Evolutionary conservation across 2,329 filamentous ascomycete species (phyloP).

Genomic region (Calonectria pauciramosa): DNA sequence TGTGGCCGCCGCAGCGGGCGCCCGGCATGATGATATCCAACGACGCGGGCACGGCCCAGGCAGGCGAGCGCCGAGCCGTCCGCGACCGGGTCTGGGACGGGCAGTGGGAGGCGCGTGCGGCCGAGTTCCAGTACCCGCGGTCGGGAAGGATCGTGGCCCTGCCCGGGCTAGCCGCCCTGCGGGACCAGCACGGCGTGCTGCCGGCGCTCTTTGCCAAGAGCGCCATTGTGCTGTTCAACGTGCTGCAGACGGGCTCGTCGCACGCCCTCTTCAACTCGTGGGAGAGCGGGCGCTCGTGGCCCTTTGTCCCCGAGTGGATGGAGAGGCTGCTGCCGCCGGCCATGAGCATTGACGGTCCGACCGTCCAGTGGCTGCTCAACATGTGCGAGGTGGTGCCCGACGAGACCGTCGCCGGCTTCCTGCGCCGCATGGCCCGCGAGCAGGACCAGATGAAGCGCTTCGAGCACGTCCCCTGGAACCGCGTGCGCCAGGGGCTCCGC

Average conservation of each 20-base stretch:
- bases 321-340: conserved; percentile 50
- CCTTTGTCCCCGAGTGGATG: conserved; percentile 54
- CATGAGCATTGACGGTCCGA: conserved; percentile 55
- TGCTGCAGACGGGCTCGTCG: conserved; percentile 47
- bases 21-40: conserved; percentile 52
- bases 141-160: conserved; percentile 48
- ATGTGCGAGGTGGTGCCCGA: conserved; percentile 43
- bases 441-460: conserved; percentile 42
- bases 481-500: conserved; percentile 46
- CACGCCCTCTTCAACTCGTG: conserved; percentile 52
- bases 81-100: conserved; percentile 48
- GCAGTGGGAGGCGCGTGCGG: conserved; percentile 42
- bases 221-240: conserved; percentile 52
- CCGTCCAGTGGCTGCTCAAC: conserved; percentile 53
- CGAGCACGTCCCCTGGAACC: conserved; percentile 53
- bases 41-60: conserved; percentile 40
- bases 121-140: conserved; percentile 48
- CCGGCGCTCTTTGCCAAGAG: conserved; percentile 49
- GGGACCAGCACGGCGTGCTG: conserved; percentile 36
- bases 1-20: conserved; percentile 51
- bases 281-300: conserved; percentile 54
- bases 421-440: conserved; percentile 46
- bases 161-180: conserved; percentile 41
- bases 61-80: conserved; percentile 34
- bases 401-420: conserved; percentile 47